Percentiles rank a stretch among this genome's conserved stretches.
Evolutionary conservation across 2,329 filamentous ascomycete genomes (phyloP).

Genomic region (Erysiphe pulchra): DNA sequence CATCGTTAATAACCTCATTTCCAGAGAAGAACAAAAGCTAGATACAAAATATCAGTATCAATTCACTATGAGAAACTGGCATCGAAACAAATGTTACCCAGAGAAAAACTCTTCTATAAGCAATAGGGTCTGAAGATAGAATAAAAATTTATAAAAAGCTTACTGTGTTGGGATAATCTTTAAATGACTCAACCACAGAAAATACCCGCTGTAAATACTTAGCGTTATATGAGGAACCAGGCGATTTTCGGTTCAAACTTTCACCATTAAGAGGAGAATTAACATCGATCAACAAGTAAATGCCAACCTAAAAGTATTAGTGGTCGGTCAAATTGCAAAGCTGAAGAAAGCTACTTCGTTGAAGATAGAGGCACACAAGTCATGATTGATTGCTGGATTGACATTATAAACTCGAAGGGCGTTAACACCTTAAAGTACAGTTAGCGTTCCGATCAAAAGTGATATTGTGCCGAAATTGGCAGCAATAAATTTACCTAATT

Average conservation of each 20-base stretch:
- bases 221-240: conserved; percentile 32
- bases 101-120: background rate
- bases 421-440: conserved; percentile 23
- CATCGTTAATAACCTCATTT: conserved; percentile 52
- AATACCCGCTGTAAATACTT: conserved; percentile 40
- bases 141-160: background rate
- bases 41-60: background rate
- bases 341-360: conserved; percentile 20
- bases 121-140: background rate
- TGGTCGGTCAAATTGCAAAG: conserved; percentile 1
- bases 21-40: conserved; percentile 46
- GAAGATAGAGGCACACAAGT: conserved; percentile 40
- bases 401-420: conserved; percentile 46
- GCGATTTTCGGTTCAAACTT: conserved; percentile 25
- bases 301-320: conserved; percentile 20
- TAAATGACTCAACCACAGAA: conserved; percentile 39
- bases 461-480: background rate
- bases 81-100: background rate
- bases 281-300: conserved; percentile 44
- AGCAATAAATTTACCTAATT: conserved; percentile 17
- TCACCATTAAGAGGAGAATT: conserved; percentile 37
- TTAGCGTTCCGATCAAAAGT: background rate
- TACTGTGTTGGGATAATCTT: conserved; percentile 34
- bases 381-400: conserved; percentile 38
- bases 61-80: background rate